Percentiles rank a stretch among this genome's conserved stretches.
These are phyloP conservation scores for Herpetomonas tarakana DNA, from an alignment of 208 protist genomes.

Conservation along the genomic window DNA sequence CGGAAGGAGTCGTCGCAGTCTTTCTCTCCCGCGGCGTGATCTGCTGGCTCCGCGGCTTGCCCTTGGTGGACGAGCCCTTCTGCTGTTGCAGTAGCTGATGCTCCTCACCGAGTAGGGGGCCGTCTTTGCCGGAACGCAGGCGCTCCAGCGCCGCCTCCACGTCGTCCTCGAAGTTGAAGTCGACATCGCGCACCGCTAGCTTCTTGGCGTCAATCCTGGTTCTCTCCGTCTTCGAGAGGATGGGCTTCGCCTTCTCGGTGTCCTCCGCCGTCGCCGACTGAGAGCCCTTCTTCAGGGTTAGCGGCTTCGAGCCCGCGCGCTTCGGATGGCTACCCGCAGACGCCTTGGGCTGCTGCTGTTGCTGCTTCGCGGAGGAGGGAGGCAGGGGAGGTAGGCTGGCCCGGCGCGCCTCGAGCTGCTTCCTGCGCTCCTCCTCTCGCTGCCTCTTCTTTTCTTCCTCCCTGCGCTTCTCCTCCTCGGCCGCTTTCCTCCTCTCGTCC, in stretches of 20 bases:
- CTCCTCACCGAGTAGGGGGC: neutral
- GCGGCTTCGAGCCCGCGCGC: neutral
- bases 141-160: slow-evolving; percentile 23
- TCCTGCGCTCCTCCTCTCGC: slow-evolving; percentile 9
- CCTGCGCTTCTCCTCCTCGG: slow-evolving; percentile 3
- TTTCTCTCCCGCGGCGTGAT: neutral
- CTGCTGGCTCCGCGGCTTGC: too few relatives aligned
- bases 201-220: neutral
- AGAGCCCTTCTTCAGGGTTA: neutral
- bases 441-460: slow-evolving; percentile 10
- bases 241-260: slow-evolving; percentile 4
- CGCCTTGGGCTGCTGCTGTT: neutral
- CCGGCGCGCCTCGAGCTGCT: slow-evolving; percentile 15
- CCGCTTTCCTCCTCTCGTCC: slow-evolving; percentile 5
- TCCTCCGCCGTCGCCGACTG: slow-evolving; percentile 8
- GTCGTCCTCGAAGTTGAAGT: slow-evolving; percentile 40
- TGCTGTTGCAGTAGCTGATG: too few relatives aligned
- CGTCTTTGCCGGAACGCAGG: slow-evolving; percentile 1
- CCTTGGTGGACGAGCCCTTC: neutral
- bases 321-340: neutral
- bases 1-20: too few relatives aligned
- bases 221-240: neutral
- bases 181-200: slow-evolving; percentile 23
- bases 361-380: neutral
- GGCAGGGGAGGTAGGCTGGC: slow-evolving; percentile 12